These are phyloP conservation scores for Tulasnella sp. DNA, from an alignment of 768 basidiomycete genomes.

Conservation along the genomic window DNA sequence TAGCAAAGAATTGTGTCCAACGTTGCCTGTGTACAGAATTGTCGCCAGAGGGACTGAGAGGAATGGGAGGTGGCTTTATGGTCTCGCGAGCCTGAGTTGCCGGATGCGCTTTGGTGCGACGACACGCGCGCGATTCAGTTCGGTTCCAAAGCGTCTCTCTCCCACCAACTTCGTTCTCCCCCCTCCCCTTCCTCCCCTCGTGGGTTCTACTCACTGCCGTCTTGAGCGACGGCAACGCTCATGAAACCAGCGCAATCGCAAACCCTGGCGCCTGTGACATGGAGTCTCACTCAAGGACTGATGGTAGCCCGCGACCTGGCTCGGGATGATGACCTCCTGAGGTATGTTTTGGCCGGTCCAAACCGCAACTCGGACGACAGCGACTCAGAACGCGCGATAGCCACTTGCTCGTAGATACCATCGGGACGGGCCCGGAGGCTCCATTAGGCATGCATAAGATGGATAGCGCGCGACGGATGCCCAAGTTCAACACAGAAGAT, in stretches of 20 bases:
- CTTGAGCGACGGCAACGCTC: neutral
- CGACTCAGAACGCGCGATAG: conserved; percentile 8
- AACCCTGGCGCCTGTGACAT: neutral
- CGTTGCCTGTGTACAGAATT: too few relatives aligned
- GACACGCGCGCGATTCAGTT: neutral
- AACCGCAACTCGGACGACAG: neutral
- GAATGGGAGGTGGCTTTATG: neutral
- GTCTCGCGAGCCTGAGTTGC: neutral
- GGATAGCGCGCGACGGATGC: conserved; percentile 65
- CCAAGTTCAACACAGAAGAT: conserved; percentile 58
- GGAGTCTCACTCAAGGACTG: conserved; percentile 14
- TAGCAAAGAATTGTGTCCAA: too few relatives aligned
- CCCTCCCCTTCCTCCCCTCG: neutral
- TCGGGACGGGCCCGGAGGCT: conserved; percentile 56
- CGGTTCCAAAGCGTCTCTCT: neutral
- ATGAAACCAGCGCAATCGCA: neutral
- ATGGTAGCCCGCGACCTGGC: conserved; percentile 55
- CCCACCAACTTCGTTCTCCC: conserved; percentile 2
- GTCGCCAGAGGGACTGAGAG: neutral
- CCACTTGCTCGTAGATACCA: conserved; percentile 78
- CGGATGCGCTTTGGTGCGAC: neutral
- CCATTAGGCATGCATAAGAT: conserved; percentile 87
- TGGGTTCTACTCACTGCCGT: neutral
- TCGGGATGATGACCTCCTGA: conserved; percentile 84
- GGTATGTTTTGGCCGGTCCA: conserved; percentile 22